A percentile compares a stretch with the other conserved stretches of the same genome.
Conservation (phyloP, 2,329 filamentous ascomycete species). For the Endocalyx cinctus region DNA sequence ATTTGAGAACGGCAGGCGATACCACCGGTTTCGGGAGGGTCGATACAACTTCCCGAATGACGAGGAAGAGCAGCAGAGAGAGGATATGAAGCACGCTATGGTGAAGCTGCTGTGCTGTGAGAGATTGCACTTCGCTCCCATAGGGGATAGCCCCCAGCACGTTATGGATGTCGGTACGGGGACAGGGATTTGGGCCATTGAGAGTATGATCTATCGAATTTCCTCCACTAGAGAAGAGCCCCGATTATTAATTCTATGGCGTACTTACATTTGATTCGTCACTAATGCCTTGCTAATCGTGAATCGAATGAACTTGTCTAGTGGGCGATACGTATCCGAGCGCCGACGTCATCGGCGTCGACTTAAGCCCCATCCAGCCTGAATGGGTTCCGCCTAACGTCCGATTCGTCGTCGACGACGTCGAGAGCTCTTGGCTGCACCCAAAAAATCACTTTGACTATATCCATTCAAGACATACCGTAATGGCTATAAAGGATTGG, state of each 20-base stretch:
- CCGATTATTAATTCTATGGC: too few species aligned
- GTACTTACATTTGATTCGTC: constrained; percentile 6
- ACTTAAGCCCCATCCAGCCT: constrained; percentile 36
- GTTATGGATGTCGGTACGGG: constrained; percentile 30
- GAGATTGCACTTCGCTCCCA: constrained; percentile 16
- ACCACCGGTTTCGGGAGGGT: constrained; percentile 37
- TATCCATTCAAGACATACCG: constrained; percentile 54
- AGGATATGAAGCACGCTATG: constrained; percentile 26
- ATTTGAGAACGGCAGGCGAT: constrained; percentile 38
- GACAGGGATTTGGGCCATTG: constrained; percentile 29
- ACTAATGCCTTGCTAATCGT: constrained; percentile 5
- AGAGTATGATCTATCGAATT: constrained; percentile 14
- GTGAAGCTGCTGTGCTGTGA: constrained; percentile 26
- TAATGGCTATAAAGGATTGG: constrained; percentile 54
- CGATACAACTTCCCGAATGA: constrained; percentile 37
- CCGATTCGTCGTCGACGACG: constrained; percentile 47
- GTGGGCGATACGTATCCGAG: constrained; percentile 34
- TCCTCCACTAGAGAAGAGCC: constrained; percentile 1
- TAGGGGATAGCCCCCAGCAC: constrained; percentile 13
- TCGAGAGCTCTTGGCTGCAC: constrained; percentile 53
- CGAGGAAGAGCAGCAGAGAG: constrained; percentile 38
- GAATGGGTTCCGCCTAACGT: constrained; percentile 36
- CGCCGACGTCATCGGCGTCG: constrained; percentile 34
- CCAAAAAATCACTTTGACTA: constrained; percentile 54
- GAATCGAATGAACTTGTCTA: too few species aligned